Conservation (phyloP, 352 stramenopile species). For the Thalassiosira hispida region DNA sequence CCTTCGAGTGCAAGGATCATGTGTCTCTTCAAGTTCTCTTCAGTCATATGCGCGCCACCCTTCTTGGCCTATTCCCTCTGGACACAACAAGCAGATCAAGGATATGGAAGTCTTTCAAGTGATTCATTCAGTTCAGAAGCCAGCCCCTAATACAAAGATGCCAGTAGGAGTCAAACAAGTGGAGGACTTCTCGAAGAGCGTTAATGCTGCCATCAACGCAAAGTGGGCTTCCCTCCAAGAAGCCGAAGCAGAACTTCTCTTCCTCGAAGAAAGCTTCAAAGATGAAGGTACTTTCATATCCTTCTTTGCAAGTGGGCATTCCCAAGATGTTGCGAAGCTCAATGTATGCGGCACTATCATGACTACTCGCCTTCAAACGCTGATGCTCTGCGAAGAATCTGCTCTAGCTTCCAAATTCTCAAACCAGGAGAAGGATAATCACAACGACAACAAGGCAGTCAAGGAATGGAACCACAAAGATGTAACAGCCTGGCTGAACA, state of each 20-base stretch:
- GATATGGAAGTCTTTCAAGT: conserved; percentile 45
- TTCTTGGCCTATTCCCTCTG: neutral
- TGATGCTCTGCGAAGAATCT: conserved; percentile 26
- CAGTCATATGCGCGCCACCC: neutral
- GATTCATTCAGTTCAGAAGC: neutral
- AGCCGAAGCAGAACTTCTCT: conserved; percentile 14
- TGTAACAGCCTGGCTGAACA: conserved; percentile 24
- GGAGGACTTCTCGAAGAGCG: conserved; percentile 2
- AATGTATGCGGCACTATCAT: conserved; percentile 28
- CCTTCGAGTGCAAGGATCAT: neutral
- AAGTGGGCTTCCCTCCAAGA: conserved; percentile 19
- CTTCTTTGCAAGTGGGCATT: conserved; percentile 19
- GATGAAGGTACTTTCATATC: conserved; percentile 28
- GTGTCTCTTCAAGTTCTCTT: neutral
- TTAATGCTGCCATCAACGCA: conserved; percentile 38
- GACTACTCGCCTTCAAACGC: conserved; percentile 5
- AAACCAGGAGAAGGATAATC: neutral
- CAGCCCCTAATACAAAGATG: neutral
- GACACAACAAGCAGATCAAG: conserved; percentile 8
- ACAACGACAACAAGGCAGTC: neutral
- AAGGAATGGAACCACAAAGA: conserved; percentile 40
- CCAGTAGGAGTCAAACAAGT: neutral
- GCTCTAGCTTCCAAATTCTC: conserved; percentile 10
- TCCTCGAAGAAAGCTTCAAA: conserved; percentile 32
- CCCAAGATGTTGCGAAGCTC: conserved; percentile 12